Evolutionary conservation across 2,329 filamentous ascomycete genomes (phyloP).

Genomic region (Monosporascus sp.): DNA sequence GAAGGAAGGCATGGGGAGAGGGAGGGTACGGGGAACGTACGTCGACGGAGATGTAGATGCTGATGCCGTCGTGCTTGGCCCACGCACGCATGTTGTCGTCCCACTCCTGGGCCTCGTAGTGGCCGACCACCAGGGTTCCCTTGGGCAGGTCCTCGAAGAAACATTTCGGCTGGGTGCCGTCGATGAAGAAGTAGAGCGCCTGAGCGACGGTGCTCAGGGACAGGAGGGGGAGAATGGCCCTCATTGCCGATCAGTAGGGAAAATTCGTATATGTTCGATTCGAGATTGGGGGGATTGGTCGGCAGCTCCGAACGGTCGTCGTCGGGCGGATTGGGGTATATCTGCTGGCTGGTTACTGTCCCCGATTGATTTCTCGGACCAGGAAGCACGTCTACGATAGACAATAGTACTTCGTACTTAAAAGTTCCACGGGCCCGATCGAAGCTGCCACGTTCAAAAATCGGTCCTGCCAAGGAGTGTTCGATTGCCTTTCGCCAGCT

Average conservation of each 20-base stretch:
- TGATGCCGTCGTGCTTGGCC: constrained; percentile 67
- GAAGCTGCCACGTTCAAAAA: constrained; percentile 52
- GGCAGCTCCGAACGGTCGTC: background rate
- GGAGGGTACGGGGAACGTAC: constrained; percentile 36
- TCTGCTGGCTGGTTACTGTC: constrained; percentile 5
- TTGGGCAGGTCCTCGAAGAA: constrained; percentile 98
- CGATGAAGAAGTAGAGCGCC: constrained; percentile 93
- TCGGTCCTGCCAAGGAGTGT: constrained; percentile 22
- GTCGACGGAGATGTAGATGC: constrained; percentile 88
- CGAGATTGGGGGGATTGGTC: constrained; percentile 1
- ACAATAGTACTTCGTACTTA: too few relatives aligned
- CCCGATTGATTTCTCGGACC: background rate
- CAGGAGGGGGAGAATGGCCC: constrained; percentile 58
- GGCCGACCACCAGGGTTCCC: constrained; percentile 91
- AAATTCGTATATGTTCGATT: background rate
- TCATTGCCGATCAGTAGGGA: constrained; percentile 39
- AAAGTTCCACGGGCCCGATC: background rate
- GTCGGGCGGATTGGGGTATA: constrained; percentile 2
- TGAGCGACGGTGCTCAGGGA: constrained; percentile 62
- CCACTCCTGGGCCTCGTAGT: constrained; percentile 83
- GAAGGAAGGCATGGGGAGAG: background rate
- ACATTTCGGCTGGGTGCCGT: constrained; percentile 80
- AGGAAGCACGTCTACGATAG: too few relatives aligned
- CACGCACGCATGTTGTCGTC: constrained; percentile 65
- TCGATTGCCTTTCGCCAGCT: background rate